A percentile compares a stretch with the other conserved stretches of the same genome.
Evolutionary conservation across 208 protist genomes (phyloP).

Genomic region (Herpetomonas muscarum): DNA sequence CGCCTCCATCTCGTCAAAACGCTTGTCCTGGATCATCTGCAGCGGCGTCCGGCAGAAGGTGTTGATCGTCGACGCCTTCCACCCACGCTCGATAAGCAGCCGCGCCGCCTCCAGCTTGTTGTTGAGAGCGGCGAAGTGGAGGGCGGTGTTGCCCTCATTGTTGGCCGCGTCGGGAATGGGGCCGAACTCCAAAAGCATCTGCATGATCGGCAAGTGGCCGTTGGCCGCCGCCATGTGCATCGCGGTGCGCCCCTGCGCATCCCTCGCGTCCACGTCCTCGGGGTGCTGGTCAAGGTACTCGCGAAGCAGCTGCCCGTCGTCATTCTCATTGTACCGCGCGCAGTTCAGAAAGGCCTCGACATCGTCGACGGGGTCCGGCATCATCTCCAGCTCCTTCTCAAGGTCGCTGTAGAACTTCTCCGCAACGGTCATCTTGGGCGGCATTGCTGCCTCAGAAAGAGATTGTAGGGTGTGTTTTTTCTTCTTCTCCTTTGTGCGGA

Average conservation of each 20-base stretch:
- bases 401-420: conserved; percentile 2
- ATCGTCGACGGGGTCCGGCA: conserved; percentile 46
- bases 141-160: conserved; percentile 79
- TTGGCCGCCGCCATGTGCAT: conserved; percentile 86
- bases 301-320: conserved; percentile 41
- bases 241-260: conserved; percentile 75
- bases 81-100: conserved; percentile 55
- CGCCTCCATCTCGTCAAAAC: conserved; percentile 80
- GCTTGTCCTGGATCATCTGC: conserved; percentile 77
- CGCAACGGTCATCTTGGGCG: neutral
- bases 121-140: conserved; percentile 89
- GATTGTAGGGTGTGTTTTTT: neutral
- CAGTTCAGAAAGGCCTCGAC: conserved; percentile 79
- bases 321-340: conserved; percentile 82
- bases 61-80: conserved; percentile 52
- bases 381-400: conserved; percentile 33
- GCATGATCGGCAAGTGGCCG: conserved; percentile 67
- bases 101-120: conserved; percentile 62
- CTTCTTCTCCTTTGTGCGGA: neutral
- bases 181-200: conserved; percentile 63
- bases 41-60: conserved; percentile 57
- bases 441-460: neutral
- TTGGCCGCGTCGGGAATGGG: conserved; percentile 66
- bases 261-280: conserved; percentile 45
- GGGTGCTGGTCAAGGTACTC: conserved; percentile 49